These are phyloP conservation scores for Quercus wislizeni DNA, from an alignment of 306 rosid species.

Conservation along the genomic window DNA sequence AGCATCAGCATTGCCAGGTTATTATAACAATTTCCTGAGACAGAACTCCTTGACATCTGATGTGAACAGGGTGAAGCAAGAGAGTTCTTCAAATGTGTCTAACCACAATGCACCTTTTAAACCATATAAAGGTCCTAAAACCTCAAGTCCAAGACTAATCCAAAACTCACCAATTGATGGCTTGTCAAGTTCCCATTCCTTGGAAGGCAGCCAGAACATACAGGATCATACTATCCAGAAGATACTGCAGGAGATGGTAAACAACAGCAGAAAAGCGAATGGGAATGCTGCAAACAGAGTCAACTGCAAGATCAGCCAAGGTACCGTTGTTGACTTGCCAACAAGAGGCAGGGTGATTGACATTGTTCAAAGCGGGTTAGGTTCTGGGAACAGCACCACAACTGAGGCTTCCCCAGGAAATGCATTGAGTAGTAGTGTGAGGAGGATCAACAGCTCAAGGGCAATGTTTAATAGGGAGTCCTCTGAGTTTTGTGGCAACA, in stretches of 20 bases:
- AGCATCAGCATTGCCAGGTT: constrained; percentile 3
- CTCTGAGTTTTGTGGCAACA: neutral
- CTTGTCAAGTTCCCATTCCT: neutral
- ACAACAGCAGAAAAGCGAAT: constrained; percentile 10
- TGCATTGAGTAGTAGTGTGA: neutral
- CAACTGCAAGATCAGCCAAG: neutral
- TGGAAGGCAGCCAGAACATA: neutral
- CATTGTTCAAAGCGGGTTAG: neutral
- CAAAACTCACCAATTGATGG: constrained; percentile 8
- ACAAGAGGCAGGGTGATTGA: neutral
- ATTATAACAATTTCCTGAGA: neutral
- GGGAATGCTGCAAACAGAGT: neutral
- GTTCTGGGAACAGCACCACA: neutral
- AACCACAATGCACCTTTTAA: constrained; percentile 1
- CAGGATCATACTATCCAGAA: constrained; percentile 9
- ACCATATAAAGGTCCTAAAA: constrained; percentile 11
- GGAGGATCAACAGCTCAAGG: neutral
- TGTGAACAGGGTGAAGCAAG: neutral
- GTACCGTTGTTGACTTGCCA: neutral
- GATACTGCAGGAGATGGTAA: constrained; percentile 25
- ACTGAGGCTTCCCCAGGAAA: neutral
- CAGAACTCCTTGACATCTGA: neutral
- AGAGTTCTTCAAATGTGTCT: neutral
- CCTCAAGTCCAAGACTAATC: neutral
- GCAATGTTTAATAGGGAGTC: neutral